Percentiles rank a stretch among this genome's conserved stretches.
phyloP scores from a whole-genome alignment of 2,329 filamentous ascomycete species.

The Bipolaris gigantea region DNA sequence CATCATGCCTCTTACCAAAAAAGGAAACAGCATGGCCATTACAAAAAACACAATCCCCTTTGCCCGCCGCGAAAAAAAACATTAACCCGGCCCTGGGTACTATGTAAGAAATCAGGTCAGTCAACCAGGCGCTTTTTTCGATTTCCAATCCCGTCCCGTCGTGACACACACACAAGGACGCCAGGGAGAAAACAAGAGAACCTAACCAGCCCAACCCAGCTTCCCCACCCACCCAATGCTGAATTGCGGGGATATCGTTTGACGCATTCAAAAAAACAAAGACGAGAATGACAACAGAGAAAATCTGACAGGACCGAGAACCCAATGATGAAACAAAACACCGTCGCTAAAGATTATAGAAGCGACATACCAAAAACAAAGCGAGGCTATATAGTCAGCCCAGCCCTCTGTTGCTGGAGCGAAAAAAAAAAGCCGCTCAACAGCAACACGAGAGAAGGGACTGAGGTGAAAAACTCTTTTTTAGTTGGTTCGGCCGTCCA shows the following conservation, averaged over 20 bases:
- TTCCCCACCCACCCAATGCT: neutral
- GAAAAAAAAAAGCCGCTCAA: slow-evolving; percentile 2
- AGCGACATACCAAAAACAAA: slow-evolving; percentile 19
- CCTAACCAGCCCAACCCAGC: slow-evolving; percentile 8
- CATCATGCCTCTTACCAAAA: neutral
- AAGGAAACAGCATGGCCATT: neutral
- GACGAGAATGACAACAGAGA: neutral
- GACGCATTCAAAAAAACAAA: neutral
- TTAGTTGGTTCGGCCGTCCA: slow-evolving; percentile 25
- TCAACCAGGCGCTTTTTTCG: slow-evolving; percentile 1
- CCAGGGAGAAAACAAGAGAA: neutral
- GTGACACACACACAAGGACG: slow-evolving; percentile 2
- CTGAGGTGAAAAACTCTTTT: slow-evolving; percentile 12
- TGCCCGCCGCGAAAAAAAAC: neutral
- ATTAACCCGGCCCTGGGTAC: neutral
- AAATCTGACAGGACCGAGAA: slow-evolving; percentile 1
- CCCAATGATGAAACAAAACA: slow-evolving; percentile 23
- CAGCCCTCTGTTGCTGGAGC: slow-evolving; percentile 21
- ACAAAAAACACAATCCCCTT: neutral
- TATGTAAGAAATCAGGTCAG: slow-evolving; percentile 3
- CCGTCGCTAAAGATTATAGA: slow-evolving; percentile 26
- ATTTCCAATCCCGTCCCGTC: neutral
- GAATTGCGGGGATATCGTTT: slow-evolving; percentile 11
- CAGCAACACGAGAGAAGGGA: slow-evolving; percentile 10
- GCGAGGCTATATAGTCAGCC: slow-evolving; percentile 12